Base-by-base conservation (phyloP, 148 eudicot genomes). In the Suaeda aralocaspica region DNA sequence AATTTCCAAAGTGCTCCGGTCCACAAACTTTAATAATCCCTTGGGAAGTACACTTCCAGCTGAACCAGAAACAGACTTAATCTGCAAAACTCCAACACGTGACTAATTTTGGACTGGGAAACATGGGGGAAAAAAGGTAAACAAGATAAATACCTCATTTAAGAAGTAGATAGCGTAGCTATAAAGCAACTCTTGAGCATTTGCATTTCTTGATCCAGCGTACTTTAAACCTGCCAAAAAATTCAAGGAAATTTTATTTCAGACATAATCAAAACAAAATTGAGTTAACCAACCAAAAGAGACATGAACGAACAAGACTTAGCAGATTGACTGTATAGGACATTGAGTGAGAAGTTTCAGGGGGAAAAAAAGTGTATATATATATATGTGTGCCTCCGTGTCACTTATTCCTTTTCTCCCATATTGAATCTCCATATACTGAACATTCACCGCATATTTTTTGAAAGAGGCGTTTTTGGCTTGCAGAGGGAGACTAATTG, bases 201-300 rank as follows among this genome's bases (percentile, higher is more conserved):
- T 78, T 53, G 86, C 99, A 79, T 89, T 88, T 81, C 88, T 87
- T 53, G 96, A 89, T 78, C 99, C 99, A 75, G 99, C 99, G 80
- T 83, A 94, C 74, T 86, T 88, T 79, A 94, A 72, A 67, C 99
- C 99, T 94, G 83, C 53, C 64, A 79, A 74, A 25, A 65, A 73
- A 66, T 50, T 24, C 25, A 2, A 42, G 42, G 8, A 34, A 39
- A 46, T 25, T 36, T 30, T 7, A 16, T 16, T 66, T 52, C 4
- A 45, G n/a, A n/a, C 4, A 25, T 31, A 9, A 16, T 24, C 16
- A 63, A 6, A 61, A 29, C 12, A 41, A 26, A 56, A 51, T 53
- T 42, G 8, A 15, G n/a, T n/a, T n/a, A n/a, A n/a, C n/a, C n/a
- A n/a, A n/a, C n/a, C n/a, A n/a, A n/a, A n/a, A n/a, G n/a, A n/a